Evolutionary conservation across 2,329 filamentous ascomycete genomes (phyloP).

Genomic region (Aspergillus sp.): DNA sequence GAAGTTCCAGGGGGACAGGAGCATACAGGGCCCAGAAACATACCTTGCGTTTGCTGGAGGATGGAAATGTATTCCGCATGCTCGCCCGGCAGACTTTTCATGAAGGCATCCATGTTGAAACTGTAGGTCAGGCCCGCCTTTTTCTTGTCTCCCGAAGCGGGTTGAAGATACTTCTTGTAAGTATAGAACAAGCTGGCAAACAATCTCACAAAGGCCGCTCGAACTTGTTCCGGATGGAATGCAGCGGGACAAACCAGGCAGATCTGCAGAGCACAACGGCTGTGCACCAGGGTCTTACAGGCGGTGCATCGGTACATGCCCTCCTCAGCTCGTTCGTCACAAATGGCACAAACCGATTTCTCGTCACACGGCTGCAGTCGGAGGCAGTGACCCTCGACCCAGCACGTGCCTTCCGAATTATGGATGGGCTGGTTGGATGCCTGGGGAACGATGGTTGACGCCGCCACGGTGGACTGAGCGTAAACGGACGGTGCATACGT

Average conservation of each 20-base stretch:
- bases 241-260: constrained; percentile 66
- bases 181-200: constrained; percentile 70
- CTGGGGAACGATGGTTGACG: constrained; percentile 52
- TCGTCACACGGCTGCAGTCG: constrained; percentile 46
- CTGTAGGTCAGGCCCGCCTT: constrained; percentile 62
- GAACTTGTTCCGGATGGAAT: constrained; percentile 66
- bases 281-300: constrained; percentile 55
- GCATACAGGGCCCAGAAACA: constrained; percentile 4
- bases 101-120: constrained; percentile 67
- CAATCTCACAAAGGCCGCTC: constrained; percentile 67
- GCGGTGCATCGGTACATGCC: constrained; percentile 50
- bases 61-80: constrained; percentile 63
- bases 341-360: constrained; percentile 47
- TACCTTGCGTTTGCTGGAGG: constrained; percentile 64
- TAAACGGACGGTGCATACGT: constrained; percentile 52
- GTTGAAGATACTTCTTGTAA: constrained; percentile 63
- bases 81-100: constrained; percentile 63
- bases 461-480: constrained; percentile 51
- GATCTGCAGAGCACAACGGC: constrained; percentile 59
- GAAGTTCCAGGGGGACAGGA: not conserved
- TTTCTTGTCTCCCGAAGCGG: constrained; percentile 60
- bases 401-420: constrained; percentile 44
- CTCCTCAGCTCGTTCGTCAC: constrained; percentile 59
- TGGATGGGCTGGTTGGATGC: constrained; percentile 37
- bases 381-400: constrained; percentile 51